Evolutionary conservation across 192 early-diverging fungal genomes (phyloP), one percentile per base, ranked within the genome.

Genomic region (Allomyces macrogynus): DNA sequence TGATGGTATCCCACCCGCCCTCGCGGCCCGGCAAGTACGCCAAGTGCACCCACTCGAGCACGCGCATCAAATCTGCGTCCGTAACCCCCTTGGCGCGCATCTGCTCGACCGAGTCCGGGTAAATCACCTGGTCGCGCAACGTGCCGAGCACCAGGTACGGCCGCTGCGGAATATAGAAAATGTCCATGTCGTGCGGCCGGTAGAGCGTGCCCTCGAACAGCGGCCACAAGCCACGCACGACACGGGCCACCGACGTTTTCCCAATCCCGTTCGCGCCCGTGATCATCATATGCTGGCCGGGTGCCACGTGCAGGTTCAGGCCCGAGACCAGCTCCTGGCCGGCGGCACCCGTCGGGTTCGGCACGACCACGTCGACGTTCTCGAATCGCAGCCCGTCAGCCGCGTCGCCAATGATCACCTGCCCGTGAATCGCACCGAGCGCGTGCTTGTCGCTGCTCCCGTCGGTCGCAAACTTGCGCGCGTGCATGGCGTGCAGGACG

Each of bases 401-500:
- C 32, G 32, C 32, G 32, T 40, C 32, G 49, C 49, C 49, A 5
- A 57, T n/a, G 3, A 20, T 57, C 2, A n/a, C 20, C 3, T 14
- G 20, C 16, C 49, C 49, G 49, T 57, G 49, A n/a, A 57, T 57
- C 49, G 49, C 49, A 10, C 16, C 49, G 16, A 57, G 49, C 3
- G 32, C 32, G 8, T 40, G 32, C 32, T 40, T 40, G 32, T 40
- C 32, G 32, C 32, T 40, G 32, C 32, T 40, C 32, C 32, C 32
- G 32, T 40, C 32, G 7, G 32, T 8, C 49, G 49, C 12, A n/a
- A 20, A 57, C 49, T 57, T 57, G 49, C 72, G 75, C 14, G 74
- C 75, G 32, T 86, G 82, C 54, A 89, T 68, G 25, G 86, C 86
- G 64, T 93, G 86, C 54, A 96, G 80, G 12, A 92, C 88, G 57